A percentile compares a stretch with the other conserved stretches of the same genome.
Evolutionary conservation across 805 yeast genomes (phyloP).

Genomic region (Starmerella bacillaris): DNA sequence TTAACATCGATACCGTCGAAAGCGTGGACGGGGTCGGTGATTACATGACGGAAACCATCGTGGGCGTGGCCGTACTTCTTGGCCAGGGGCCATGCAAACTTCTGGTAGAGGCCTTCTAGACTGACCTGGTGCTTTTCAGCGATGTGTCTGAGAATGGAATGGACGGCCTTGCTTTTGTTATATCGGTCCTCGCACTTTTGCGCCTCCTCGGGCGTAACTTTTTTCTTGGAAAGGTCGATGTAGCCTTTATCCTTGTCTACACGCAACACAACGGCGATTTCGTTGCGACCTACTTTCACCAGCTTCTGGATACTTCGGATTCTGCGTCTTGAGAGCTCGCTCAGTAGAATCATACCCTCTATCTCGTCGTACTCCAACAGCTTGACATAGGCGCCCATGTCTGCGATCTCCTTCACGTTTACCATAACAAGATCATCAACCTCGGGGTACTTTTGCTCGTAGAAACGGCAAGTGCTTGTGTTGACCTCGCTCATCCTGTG

Average conservation of each 20-base stretch:
- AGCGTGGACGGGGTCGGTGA: conserved; percentile 68
- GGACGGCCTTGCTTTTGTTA: conserved; percentile 92
- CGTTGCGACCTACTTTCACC: conserved; percentile 95
- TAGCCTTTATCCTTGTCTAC: conserved; percentile 98
- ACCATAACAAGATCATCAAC: conserved; percentile 99
- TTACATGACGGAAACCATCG: conserved; percentile 91
- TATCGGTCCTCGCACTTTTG: conserved; percentile 93
- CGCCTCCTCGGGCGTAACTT: conserved; percentile 95
- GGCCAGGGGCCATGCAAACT: conserved; percentile 94
- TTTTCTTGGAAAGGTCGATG: conserved; percentile 91
- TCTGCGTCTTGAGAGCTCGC: conserved; percentile 96
- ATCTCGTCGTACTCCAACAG: conserved; percentile 91
- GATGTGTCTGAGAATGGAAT: conserved; percentile 94
- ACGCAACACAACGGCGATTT: conserved; percentile 92
- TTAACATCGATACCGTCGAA: conserved; percentile 58
- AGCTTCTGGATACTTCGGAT: conserved; percentile 93
- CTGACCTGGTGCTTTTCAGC: conserved; percentile 89
- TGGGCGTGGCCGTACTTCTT: conserved; percentile 91
- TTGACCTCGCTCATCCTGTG: conserved; percentile 19
- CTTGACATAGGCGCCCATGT: conserved; percentile 96
- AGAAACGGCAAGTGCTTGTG: conserved; percentile 76
- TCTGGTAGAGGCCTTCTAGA: conserved; percentile 67
- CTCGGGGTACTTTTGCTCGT: conserved; percentile 96
- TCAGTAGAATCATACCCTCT: conserved; percentile 93
- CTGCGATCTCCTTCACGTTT: conserved; percentile 77